Base-by-base conservation (phyloP, 2,329 filamentous ascomycete species). In the Teratosphaeria epicoccoides region DNA sequence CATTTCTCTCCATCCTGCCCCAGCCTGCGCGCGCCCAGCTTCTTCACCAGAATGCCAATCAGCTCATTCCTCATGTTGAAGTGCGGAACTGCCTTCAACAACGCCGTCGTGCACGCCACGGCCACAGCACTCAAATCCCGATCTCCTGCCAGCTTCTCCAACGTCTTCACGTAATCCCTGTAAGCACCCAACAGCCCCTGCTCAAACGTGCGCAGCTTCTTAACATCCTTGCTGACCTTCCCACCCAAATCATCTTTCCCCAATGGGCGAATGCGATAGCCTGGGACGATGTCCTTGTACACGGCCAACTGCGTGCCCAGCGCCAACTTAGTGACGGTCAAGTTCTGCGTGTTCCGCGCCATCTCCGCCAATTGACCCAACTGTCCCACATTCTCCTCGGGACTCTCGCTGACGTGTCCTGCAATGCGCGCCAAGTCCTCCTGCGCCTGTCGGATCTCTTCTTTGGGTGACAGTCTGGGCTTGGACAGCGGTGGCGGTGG, bases 61-160 rank as follows among this genome's bases (percentile, higher is more conserved):
- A 98, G 74, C 49, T 98, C 91, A 47, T 77, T 79, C 40, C 93
- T 84, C 70, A 95, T 96, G 74, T 98, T 98, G 80, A 98, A 98
- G 72, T 98, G 94, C 3, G 93, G 88, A 0, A 96, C 89, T 1
- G 85, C 77, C 20, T 80, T 81, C 40, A 97, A 71, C 14, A 98
- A 77, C 25, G 80, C 85, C 69, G 89, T 95, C 1, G 86, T 84
- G 66, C 93, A 98, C 43, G 82, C 84, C 52, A 95, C 84, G 3
- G 93, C 91, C 24, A 95, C 78, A 11, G 58, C 63, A 12, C 56
- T 48, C 43, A 68, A 52, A 61, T 69, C 56, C 57, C 60, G 50
- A 77, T 76, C 46, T 67, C 71, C 6, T 75, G 86, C 82, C 57
- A 88, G 75, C 55, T 76, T 76, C 2, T 80, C 78, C 49, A 98